Conservation (phyloP, 2,329 filamentous ascomycete species). For the Alternaria arbusti region DNA sequence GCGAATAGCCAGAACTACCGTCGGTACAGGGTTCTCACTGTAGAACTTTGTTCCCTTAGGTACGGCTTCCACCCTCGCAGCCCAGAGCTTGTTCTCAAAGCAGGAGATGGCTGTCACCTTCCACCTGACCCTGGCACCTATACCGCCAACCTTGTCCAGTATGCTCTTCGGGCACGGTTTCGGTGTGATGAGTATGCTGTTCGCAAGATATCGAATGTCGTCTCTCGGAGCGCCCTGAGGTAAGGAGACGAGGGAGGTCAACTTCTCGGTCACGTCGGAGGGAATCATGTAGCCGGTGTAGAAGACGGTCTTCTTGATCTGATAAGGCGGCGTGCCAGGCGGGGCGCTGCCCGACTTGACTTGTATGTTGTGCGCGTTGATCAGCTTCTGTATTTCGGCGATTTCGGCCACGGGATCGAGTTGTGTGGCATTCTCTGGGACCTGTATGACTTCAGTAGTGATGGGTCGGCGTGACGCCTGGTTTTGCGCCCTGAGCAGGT, state of each 20-base stretch:
- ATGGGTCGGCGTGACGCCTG: constrained; percentile 68
- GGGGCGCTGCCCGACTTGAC: constrained; percentile 57
- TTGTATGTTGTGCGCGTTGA: constrained; percentile 81
- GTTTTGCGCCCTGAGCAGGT: constrained; percentile 52
- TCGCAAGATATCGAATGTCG: constrained; percentile 82
- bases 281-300: constrained; percentile 91
- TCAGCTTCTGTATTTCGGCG: constrained; percentile 84
- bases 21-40: constrained; percentile 78
- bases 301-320: constrained; percentile 85
- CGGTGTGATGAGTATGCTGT: constrained; percentile 88
- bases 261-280: constrained; percentile 71
- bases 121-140: constrained; percentile 84
- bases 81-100: constrained; percentile 85
- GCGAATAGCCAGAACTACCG: constrained; percentile 81
- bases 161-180: constrained; percentile 74
- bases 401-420: constrained; percentile 82
- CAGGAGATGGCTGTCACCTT: constrained; percentile 77
- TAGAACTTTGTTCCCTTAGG: constrained; percentile 68
- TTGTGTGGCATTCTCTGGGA: constrained; percentile 74
- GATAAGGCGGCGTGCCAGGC: constrained; percentile 58
- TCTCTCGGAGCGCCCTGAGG: constrained; percentile 67
- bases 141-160: constrained; percentile 82
- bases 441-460: constrained; percentile 81
- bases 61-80: constrained; percentile 77
- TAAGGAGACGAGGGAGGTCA: constrained; percentile 73